These are phyloP conservation scores for Rhizopogon rudus DNA, from an alignment of 768 basidiomycete species.

Conservation along the genomic window DNA sequence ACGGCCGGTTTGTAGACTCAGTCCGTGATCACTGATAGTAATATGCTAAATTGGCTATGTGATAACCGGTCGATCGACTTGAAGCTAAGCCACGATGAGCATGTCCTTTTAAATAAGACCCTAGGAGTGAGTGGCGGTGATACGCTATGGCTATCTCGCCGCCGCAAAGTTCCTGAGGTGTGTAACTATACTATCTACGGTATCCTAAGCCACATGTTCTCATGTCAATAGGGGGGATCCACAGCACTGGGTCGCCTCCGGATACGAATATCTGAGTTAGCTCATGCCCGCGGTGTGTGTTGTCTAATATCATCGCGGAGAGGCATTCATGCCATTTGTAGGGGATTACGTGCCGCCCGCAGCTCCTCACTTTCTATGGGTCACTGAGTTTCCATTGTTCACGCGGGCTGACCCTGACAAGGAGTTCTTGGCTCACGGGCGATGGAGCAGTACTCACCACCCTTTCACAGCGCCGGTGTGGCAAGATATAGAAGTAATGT, in stretches of 20 bases:
- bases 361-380: conserved; percentile 85
- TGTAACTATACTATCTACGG: conserved; percentile 13
- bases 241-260: conserved; percentile 74
- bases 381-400: conserved; percentile 94
- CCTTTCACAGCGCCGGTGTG: conserved; percentile 96
- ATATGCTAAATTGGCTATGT: conserved; percentile 42
- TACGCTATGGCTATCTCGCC: conserved; percentile 53
- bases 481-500: conserved; percentile 79
- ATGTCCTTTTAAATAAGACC: conserved; percentile 31
- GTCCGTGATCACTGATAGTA: conserved; percentile 42
- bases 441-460: conserved; percentile 93
- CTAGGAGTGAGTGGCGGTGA: conserved; percentile 45
- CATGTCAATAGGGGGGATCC: conserved; percentile 68
- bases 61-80: conserved; percentile 25
- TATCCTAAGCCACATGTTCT: conserved; percentile 9
- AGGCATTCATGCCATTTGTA: conserved; percentile 22
- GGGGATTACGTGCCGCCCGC: conserved; percentile 52
- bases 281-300: conserved; percentile 55
- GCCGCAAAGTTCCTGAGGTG: conserved; percentile 50
- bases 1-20: conserved; percentile 36
- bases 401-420: conserved; percentile 85
- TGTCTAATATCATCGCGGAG: conserved; percentile 7
- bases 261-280: conserved; percentile 59
- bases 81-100: conserved; percentile 20
- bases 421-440: conserved; percentile 74